Conservation (phyloP, 2,329 filamentous ascomycete genomes). For the Fusarium sp. region DNA sequence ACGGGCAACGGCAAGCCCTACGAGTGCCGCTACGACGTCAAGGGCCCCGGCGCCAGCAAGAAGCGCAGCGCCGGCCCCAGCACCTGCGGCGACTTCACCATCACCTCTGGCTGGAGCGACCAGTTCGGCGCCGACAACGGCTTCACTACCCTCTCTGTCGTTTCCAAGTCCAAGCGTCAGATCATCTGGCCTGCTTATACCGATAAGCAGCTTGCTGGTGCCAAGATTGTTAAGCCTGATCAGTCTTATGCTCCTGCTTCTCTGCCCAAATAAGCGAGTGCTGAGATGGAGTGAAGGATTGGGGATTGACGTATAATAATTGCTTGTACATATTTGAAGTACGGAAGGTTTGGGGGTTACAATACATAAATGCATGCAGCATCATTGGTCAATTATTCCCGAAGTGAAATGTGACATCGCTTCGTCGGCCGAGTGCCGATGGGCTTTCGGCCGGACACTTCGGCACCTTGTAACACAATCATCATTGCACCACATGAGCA, state of each 20-base stretch:
- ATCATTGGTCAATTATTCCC: not conserved
- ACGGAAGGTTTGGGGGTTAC: not conserved
- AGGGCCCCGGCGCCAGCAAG: slow-evolving; percentile 47
- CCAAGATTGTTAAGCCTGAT: slow-evolving; percentile 59
- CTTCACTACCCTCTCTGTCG: slow-evolving; percentile 64
- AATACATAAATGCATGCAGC: too few species aligned
- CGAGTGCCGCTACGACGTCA: slow-evolving; percentile 44
- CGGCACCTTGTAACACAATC: not conserved
- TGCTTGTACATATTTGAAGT: not conserved
- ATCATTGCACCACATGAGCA: not conserved
- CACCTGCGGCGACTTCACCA: slow-evolving; percentile 60
- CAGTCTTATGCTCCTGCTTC: slow-evolving; percentile 54
- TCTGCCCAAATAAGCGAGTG: slow-evolving; percentile 34
- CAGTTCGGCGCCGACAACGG: slow-evolving; percentile 62
- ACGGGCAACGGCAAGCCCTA: slow-evolving; percentile 53
- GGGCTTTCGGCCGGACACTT: not conserved
- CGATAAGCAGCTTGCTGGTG: slow-evolving; percentile 58
- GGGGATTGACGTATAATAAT: not conserved
- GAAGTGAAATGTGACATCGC: not conserved
- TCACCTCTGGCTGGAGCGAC: slow-evolving; percentile 65
- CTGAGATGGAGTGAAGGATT: not conserved
- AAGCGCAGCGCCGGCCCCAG: slow-evolving; percentile 50
- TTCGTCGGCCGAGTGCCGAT: not conserved
- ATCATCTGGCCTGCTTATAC: slow-evolving; percentile 65
- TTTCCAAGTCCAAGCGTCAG: slow-evolving; percentile 53